Evolutionary conservation across 2,329 filamentous ascomycete species (phyloP).

Genomic region (Zelopaecilomyces penicillatus): DNA sequence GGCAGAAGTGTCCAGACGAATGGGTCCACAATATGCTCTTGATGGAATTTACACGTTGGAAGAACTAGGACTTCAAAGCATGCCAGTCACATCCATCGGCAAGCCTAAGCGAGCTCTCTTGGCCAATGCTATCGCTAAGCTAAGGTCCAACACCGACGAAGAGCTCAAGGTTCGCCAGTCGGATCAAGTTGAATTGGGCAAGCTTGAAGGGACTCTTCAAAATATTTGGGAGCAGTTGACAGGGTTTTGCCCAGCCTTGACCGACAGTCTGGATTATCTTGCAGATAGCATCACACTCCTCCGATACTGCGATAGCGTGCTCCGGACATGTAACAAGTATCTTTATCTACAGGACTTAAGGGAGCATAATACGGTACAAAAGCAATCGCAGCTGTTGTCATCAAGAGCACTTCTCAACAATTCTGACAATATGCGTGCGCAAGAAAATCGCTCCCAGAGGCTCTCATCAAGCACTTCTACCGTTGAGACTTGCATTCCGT

Average conservation of each 20-base stretch:
- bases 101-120: conserved; percentile 36
- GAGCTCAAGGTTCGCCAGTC: background rate
- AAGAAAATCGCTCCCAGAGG: too few relatives aligned
- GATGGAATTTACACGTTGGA: conserved; percentile 32
- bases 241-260: conserved; percentile 17
- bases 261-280: conserved; percentile 19
- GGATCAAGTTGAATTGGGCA: background rate
- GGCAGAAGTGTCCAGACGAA: conserved; percentile 17
- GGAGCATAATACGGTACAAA: conserved; percentile 21
- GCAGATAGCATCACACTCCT: conserved; percentile 30
- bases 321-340: conserved; percentile 17
- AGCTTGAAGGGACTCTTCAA: conserved; percentile 13
- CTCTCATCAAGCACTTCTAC: too few relatives aligned
- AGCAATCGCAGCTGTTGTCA: conserved; percentile 20
- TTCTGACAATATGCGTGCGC: too few relatives aligned
- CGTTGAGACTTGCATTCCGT: too few relatives aligned
- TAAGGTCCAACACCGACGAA: background rate
- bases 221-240: conserved; percentile 23
- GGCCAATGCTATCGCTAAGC: conserved; percentile 13
- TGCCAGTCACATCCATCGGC: conserved; percentile 34
- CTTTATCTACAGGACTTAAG: conserved; percentile 29
- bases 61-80: conserved; percentile 29
- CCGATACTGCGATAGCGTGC: conserved; percentile 27
- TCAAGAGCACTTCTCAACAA: too few relatives aligned
- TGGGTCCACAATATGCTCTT: conserved; percentile 31